Evolutionary conservation across 495 filamentous ascomycete genomes (phyloP).

Genomic region (Talaromyces liani): DNA sequence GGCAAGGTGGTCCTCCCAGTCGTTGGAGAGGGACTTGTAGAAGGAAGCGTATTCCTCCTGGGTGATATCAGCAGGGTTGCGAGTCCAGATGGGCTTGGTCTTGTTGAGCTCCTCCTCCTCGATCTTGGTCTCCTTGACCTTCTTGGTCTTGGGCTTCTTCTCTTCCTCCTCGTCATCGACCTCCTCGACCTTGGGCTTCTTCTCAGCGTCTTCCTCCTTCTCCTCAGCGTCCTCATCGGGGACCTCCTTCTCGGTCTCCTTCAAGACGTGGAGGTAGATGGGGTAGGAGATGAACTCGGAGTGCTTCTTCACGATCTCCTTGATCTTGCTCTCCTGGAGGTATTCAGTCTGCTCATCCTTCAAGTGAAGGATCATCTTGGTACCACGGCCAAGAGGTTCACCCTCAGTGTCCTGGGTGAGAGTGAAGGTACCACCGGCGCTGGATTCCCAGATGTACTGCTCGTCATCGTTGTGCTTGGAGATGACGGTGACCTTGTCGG

Average conservation of each 20-base stretch:
- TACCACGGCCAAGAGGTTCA: constrained; percentile 85
- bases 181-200: constrained; percentile 78
- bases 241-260: constrained; percentile 98
- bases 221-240: constrained; percentile 93
- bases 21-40: constrained; percentile 98
- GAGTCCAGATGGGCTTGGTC: constrained; percentile 99
- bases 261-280: constrained; percentile 98
- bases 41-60: constrained; percentile 96
- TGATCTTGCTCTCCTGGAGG: constrained; percentile 97
- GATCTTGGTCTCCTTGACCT: constrained; percentile 95
- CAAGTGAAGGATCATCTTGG: constrained; percentile 95
- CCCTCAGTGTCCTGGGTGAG: constrained; percentile 85
- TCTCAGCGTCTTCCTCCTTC: constrained; percentile 64
- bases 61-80: constrained; percentile 92
- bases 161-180: constrained; percentile 73
- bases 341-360: constrained; percentile 99
- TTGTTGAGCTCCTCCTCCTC: constrained; percentile 99
- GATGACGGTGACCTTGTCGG: constrained; percentile 88
- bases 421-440: constrained; percentile 94
- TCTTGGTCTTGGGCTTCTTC: constrained; percentile 95
- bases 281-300: constrained; percentile 99
- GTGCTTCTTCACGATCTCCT: constrained; percentile 99
- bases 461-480: constrained; percentile 99
- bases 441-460: constrained; percentile 99
- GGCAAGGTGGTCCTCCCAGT: constrained; percentile 98